phyloP scores from a whole-genome alignment of 1,284 basidiomycete genomes.

The Boletus sp. region DNA sequence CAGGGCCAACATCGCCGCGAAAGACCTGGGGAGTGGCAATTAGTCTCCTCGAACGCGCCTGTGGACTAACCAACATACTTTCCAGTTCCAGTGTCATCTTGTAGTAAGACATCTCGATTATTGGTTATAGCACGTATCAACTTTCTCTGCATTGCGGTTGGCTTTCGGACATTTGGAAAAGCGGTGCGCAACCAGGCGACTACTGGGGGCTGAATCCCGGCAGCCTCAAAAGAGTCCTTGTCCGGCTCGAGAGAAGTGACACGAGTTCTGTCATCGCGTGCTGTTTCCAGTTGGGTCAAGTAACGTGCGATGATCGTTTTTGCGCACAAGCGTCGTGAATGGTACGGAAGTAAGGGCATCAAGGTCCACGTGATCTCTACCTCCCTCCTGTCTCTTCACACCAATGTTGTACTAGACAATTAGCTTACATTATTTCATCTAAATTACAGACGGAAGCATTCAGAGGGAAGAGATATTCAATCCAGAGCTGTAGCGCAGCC shows the following conservation, averaged over 20 bases:
- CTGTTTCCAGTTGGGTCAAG: conserved; percentile 19
- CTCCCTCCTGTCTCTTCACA: not conserved
- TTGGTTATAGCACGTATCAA: conserved; percentile 60
- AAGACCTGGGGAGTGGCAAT: conserved; percentile 49
- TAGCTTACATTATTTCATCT: conserved; percentile 16
- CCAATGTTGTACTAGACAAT: not conserved
- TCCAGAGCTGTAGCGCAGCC: conserved; percentile 5
- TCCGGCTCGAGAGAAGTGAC: not conserved
- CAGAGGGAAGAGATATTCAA: conserved; percentile 1
- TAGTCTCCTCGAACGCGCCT: not conserved
- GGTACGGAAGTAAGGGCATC: conserved; percentile 24
- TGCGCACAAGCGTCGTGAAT: conserved; percentile 14
- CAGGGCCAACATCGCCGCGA: conserved; percentile 62
- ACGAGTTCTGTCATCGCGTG: not conserved
- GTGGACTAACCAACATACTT: conserved; percentile 51
- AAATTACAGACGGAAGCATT: conserved; percentile 15
- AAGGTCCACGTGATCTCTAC: conserved; percentile 16
- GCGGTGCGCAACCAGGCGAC: conserved; percentile 47
- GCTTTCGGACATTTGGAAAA: conserved; percentile 57
- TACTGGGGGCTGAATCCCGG: conserved; percentile 49
- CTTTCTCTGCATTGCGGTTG: conserved; percentile 55
- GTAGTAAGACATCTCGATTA: conserved; percentile 59
- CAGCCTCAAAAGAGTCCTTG: conserved; percentile 40
- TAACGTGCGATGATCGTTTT: conserved; percentile 16
- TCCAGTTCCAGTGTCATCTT: conserved; percentile 69